Base-by-base conservation (phyloP, 371 early-diverging fungal genomes). In the Cokeromyces recurvatus region DNA sequence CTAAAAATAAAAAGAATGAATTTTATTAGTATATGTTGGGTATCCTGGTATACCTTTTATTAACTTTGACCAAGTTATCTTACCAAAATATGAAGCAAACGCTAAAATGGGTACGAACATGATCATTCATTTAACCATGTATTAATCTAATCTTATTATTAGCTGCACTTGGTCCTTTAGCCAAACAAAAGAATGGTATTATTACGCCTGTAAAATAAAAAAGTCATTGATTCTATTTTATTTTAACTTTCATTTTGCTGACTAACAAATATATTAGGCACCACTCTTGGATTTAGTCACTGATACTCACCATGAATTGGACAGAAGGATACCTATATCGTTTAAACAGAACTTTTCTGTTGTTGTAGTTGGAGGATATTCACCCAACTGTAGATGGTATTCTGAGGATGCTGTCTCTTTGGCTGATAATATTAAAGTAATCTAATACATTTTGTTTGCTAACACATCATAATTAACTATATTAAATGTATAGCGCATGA, bases 31-130 rank as follows among this genome's bases (percentile, higher is more conserved):
- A 1, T 73, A 59, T 46, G 51, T 63, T 38, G 74, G 74, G 0
- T 64, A 62, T 51, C 70, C 74, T 19, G 54, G 52, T 36, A 58
- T 73, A 23, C 74, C 74, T 12, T 73, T 73, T 29, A 47, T 69
- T 21, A 55, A 67, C 24, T 73, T 73, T 52, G 69, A 66, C 44
- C 74, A 69, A 39, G 74, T 73, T 1, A 46, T 69, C 3, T 29
- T 73, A 7, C 67, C 69, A 22, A 67, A 62, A 48, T 64, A 73
- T 41, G 70, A 69, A 55, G 70, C 68, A 22, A 64, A 69, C 44
- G 51, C 50, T 17, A 73, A 69, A 55, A 53, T 73, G 43, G 74
- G 67, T 61, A 57, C n/a, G n/a, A n/a, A n/a, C n/a, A n/a, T n/a
- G n/a, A 55, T 23, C 6, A 29, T 29, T 11, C 29, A 29, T 29